These are phyloP conservation scores for Phoma sp. DNA, from an alignment of 2,329 filamentous ascomycete genomes.

Conservation along the genomic window DNA sequence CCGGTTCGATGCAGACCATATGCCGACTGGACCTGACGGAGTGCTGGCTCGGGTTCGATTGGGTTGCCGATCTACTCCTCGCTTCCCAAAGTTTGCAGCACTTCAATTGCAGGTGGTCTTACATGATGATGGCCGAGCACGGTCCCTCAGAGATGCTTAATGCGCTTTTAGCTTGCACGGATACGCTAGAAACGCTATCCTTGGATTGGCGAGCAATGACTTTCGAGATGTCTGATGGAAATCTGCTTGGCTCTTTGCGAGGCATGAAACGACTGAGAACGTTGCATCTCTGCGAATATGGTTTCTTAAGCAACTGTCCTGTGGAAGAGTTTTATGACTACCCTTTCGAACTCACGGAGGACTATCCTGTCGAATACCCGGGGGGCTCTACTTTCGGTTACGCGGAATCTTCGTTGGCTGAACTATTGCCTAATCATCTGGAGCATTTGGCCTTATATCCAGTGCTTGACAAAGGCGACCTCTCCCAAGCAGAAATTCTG, in stretches of 20 bases:
- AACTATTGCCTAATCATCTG: slow-evolving; percentile 19
- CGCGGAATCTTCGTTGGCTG: slow-evolving; percentile 1
- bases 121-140: background rate
- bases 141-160: slow-evolving; percentile 14
- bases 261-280: slow-evolving; percentile 14
- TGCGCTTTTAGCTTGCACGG: slow-evolving; percentile 17
- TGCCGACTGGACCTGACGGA: slow-evolving; percentile 29
- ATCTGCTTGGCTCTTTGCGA: slow-evolving; percentile 18
- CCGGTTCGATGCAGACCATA: slow-evolving; percentile 11
- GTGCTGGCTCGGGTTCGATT: slow-evolving; percentile 18
- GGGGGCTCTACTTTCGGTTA: background rate
- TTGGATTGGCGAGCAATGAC: slow-evolving; percentile 21
- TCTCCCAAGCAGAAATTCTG: background rate
- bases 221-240: background rate
- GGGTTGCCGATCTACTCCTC: slow-evolving; percentile 13
- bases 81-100: slow-evolving; percentile 26
- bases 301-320: slow-evolving; percentile 7
- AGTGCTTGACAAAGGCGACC: slow-evolving; percentile 1
- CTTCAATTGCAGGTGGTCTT: slow-evolving; percentile 31
- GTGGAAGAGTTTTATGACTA: background rate
- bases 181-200: slow-evolving; percentile 24
- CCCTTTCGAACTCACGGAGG: background rate
- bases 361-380: background rate
- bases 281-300: slow-evolving; percentile 20
- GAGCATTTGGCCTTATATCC: slow-evolving; percentile 16